These are phyloP conservation scores for Luffa acutangula DNA, from an alignment of 306 rosid species.

Conservation along the genomic window DNA sequence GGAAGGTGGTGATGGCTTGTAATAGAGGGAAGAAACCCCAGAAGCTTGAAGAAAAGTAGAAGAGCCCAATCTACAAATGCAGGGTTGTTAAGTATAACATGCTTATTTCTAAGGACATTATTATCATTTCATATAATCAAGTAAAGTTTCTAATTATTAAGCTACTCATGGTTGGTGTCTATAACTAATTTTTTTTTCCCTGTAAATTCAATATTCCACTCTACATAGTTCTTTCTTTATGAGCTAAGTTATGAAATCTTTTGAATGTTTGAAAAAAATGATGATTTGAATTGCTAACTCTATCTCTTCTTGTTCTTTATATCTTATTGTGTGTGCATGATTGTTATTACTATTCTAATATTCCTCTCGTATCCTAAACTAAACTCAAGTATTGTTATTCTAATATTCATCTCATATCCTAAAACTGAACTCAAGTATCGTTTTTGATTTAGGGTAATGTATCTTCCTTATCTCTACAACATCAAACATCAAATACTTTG, in stretches of 20 bases:
- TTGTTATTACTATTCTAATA: not conserved
- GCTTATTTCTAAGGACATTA: too few relatives aligned
- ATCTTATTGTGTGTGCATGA: not conserved
- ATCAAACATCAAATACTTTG: too few relatives aligned
- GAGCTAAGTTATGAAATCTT: not conserved
- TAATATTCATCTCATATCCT: too few relatives aligned
- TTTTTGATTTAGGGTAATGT: not conserved
- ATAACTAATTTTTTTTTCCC: too few relatives aligned
- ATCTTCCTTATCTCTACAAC: not conserved
- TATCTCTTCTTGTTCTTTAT: too few relatives aligned
- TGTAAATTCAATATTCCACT: not conserved
- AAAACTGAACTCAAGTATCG: too few relatives aligned
- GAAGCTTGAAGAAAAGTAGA: slow-evolving; percentile 41
- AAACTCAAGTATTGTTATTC: too few relatives aligned
- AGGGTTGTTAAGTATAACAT: not conserved
- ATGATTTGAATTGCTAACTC: too few relatives aligned
- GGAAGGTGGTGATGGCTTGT: slow-evolving; percentile 65
- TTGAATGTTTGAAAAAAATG: too few relatives aligned
- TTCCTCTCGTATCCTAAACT: not conserved
- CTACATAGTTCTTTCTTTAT: not conserved
- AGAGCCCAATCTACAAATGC: slow-evolving; percentile 47
- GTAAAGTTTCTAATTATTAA: too few relatives aligned
- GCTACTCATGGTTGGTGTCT: not conserved
- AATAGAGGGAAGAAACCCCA: slow-evolving; percentile 56
- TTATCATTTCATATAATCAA: too few relatives aligned